phyloP scores from a whole-genome alignment of 495 filamentous ascomycete species.

The Penicillium steckii region DNA sequence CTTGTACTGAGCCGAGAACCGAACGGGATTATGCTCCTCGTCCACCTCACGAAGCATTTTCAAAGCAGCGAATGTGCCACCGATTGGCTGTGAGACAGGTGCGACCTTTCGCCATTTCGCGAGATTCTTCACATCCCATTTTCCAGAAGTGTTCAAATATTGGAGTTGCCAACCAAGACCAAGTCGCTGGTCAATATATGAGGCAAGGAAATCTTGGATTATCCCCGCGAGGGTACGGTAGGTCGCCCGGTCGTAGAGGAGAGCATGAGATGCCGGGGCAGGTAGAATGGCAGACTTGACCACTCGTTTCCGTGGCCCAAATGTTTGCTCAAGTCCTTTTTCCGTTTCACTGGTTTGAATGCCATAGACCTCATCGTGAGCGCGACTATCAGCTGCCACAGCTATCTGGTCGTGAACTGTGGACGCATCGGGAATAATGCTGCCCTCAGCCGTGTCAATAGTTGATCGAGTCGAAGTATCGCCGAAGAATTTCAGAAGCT shows the following conservation, averaged over 20 bases:
- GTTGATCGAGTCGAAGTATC: constrained; percentile 16
- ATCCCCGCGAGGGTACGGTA: constrained; percentile 76
- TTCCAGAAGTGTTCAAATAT: constrained; percentile 80
- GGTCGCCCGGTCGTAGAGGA: constrained; percentile 76
- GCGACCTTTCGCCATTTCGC: constrained; percentile 80
- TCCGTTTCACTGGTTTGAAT: constrained; percentile 21
- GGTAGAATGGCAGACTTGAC: constrained; percentile 74
- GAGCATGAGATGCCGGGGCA: constrained; percentile 74
- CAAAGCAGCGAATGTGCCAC: constrained; percentile 74
- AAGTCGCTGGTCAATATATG: constrained; percentile 73
- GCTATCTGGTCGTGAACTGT: constrained; percentile 26
- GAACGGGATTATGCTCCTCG: constrained; percentile 72
- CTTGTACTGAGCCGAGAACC: constrained; percentile 69
- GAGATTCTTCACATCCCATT: constrained; percentile 98
- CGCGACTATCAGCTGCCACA: constrained; percentile 9
- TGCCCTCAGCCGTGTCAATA: constrained; percentile 45
- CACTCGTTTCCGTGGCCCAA: constrained; percentile 37
- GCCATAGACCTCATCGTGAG: constrained; percentile 28
- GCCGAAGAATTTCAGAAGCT: constrained; percentile 62
- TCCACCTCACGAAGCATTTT: constrained; percentile 89
- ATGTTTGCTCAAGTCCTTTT: constrained; percentile 14
- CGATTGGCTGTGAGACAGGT: constrained; percentile 76
- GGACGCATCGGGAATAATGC: constrained; percentile 46
- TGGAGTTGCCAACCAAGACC: constrained; percentile 87
- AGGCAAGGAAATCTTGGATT: constrained; percentile 75